phyloP scores from a whole-genome alignment of 78 protist genomes.

The Dictyostelium intermedium region DNA sequence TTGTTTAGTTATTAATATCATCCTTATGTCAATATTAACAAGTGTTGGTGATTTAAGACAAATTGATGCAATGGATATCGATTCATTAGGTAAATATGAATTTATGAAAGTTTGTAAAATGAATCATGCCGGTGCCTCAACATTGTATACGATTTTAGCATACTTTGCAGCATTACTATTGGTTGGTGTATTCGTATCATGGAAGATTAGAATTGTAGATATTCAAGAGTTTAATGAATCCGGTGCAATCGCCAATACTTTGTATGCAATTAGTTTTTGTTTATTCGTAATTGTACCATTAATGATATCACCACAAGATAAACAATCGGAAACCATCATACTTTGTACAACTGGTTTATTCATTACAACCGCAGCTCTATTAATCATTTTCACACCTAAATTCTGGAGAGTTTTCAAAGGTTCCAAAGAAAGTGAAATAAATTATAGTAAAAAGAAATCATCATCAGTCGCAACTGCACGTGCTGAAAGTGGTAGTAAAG shows the following conservation, averaged over 20 bases:
- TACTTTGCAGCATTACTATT: neutral
- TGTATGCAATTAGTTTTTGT: conserved; percentile 26
- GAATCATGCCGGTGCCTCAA: neutral
- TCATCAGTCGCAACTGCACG: neutral
- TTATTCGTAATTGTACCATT: conserved; percentile 25
- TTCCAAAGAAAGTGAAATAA: neutral
- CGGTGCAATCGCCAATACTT: neutral
- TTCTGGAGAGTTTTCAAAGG: conserved; percentile 24
- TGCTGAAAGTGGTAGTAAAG: conserved; percentile 5
- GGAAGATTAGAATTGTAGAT: conserved; percentile 14
- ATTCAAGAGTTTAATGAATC: conserved; percentile 32
- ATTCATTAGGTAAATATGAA: conserved; percentile 22
- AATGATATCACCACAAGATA: neutral
- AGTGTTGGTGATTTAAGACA: neutral
- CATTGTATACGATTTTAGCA: neutral
- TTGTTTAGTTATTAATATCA: neutral
- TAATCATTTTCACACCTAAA: conserved; percentile 15
- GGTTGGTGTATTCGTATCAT: conserved; percentile 42
- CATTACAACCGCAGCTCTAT: neutral
- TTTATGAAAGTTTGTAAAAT: neutral
- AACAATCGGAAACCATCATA: neutral
- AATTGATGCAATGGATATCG: neutral
- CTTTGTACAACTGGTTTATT: conserved; percentile 4
- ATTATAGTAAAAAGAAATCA: neutral
- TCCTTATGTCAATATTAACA: neutral